phyloP scores from a whole-genome alignment of 768 basidiomycete species.

The Boletus subcaerulescens region DNA sequence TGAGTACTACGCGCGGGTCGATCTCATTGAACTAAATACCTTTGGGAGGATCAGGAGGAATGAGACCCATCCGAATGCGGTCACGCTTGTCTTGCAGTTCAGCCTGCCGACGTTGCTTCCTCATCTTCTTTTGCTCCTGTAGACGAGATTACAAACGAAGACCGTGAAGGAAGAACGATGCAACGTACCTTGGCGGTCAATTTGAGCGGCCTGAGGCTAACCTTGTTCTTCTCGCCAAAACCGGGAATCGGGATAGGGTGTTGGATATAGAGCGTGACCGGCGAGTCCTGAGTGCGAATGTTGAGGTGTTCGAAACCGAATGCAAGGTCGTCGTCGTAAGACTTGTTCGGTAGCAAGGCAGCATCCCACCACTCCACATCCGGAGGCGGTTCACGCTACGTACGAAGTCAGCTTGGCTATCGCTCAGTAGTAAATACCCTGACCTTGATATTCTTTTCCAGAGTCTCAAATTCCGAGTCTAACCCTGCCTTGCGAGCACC shows the following conservation, averaged over 20 bases:
- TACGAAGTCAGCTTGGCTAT: slow-evolving; percentile 1
- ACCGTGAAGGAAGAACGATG: not conserved
- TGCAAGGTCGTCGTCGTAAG: slow-evolving; percentile 66
- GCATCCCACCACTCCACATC: slow-evolving; percentile 98
- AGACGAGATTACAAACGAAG: slow-evolving; percentile 1
- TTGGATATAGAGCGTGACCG: slow-evolving; percentile 89
- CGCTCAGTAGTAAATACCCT: slow-evolving; percentile 15
- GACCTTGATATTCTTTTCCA: slow-evolving; percentile 88
- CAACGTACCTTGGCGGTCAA: slow-evolving; percentile 76
- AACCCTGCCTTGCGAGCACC: slow-evolving; percentile 90
- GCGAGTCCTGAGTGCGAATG: slow-evolving; percentile 64
- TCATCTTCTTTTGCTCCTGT: slow-evolving; percentile 94
- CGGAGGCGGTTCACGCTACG: slow-evolving; percentile 82
- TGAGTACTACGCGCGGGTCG: not conserved
- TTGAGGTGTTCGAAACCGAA: slow-evolving; percentile 56
- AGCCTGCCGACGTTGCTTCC: slow-evolving; percentile 82
- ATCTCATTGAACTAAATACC: slow-evolving; percentile 41
- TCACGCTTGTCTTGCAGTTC: slow-evolving; percentile 94
- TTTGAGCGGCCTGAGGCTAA: slow-evolving; percentile 80
- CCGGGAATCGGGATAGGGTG: slow-evolving; percentile 97
- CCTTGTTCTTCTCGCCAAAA: slow-evolving; percentile 80
- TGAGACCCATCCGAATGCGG: slow-evolving; percentile 90
- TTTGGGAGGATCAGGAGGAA: slow-evolving; percentile 95
- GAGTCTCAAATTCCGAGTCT: slow-evolving; percentile 86
- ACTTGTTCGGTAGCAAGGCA: slow-evolving; percentile 73